Base-by-base conservation (phyloP, 2,329 filamentous ascomycete species). In the Diaporthe vaccinii region DNA sequence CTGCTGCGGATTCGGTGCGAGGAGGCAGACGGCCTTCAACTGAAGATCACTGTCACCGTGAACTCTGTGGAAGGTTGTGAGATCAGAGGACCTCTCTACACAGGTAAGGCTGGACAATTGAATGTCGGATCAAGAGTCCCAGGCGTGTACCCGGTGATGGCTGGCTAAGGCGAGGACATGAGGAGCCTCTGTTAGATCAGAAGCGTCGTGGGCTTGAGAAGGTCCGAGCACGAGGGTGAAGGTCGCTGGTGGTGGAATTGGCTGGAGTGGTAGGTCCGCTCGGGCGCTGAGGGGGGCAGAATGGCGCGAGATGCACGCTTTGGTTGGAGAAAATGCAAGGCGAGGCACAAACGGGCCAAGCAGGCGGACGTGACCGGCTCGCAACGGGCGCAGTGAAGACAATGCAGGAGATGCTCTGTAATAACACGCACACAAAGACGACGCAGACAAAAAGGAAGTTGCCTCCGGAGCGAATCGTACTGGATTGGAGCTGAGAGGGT, bases 21-120 rank as follows among this genome's bases (percentile, higher is more conserved):
- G 81, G 80, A 83, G 80, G 85, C 81, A 84, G 85, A 80, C 83
- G 82, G 80, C 83, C 80, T 83, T 82, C 82, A 83, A 80, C 78
- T 80, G 81, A 80, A 82, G 82, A 82, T 86, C 86, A 85, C 86
- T 87, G 78, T 86, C 84, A 88, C 87, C 86, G 84, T 83, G 85
- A 85, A 82, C 81, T 76, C 74, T 71, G 78, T 77, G 53, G 34
- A 55, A 59, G 58, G 39, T 49, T 58, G 36, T 31, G 39, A 46
- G 75, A 59, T 62, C 46, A 34, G 55, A 58, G 59, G 72, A 67
- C 51, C 76, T 76, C 62, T 79, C 76, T 78, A 79, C 76, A 79
- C 78, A 76, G 76, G 75, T 74, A 72, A 72, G 70, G 72, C 55
- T 68, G 68, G 73, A 71, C 72, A 76, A 75, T 74, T 76, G 74